Evolutionary conservation across 352 stramenopile genomes (phyloP).

Genomic region (Globisporangium solare): DNA sequence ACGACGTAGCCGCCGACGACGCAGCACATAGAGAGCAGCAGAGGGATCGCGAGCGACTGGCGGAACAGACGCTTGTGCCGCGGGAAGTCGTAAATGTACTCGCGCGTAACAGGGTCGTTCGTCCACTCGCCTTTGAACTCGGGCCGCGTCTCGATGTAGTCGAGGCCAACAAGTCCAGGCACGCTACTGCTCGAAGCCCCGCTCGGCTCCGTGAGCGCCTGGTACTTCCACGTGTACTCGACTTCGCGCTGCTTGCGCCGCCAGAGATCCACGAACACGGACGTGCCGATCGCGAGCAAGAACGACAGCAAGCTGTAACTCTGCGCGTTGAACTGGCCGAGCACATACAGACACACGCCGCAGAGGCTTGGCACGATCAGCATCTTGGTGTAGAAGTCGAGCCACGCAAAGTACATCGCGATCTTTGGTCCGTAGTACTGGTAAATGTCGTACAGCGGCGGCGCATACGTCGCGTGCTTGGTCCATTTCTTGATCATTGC

Average conservation of each 20-base stretch:
- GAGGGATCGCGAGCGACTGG: slow-evolving; percentile 43
- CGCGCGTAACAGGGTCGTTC: slow-evolving; percentile 33
- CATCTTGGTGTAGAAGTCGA: slow-evolving; percentile 85
- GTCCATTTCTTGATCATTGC: slow-evolving; percentile 43
- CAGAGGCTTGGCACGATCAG: slow-evolving; percentile 48
- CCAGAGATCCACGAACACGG: slow-evolving; percentile 59
- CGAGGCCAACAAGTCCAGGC: slow-evolving; percentile 9
- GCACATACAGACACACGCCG: slow-evolving; percentile 46
- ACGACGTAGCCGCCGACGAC: slow-evolving; percentile 53
- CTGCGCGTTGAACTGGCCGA: slow-evolving; percentile 33
- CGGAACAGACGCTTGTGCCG: slow-evolving; percentile 48
- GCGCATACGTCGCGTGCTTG: slow-evolving; percentile 20
- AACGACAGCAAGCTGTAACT: slow-evolving; percentile 47
- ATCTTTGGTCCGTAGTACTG: slow-evolving; percentile 62
- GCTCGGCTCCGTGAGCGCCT: slow-evolving; percentile 23
- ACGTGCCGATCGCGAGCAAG: slow-evolving; percentile 49
- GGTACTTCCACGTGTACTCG: slow-evolving; percentile 59
- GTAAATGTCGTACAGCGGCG: slow-evolving; percentile 47
- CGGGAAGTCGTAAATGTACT: slow-evolving; percentile 49
- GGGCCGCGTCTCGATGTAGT: slow-evolving; percentile 37
- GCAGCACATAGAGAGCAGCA: slow-evolving; percentile 56
- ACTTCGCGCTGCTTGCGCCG: slow-evolving; percentile 40
- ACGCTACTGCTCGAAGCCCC: slow-evolving; percentile 1
- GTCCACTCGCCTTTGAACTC: slow-evolving; percentile 58
- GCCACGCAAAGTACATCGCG: slow-evolving; percentile 74